These are phyloP conservation scores for Tulasnella sp. DNA, from an alignment of 768 basidiomycete genomes.

Conservation along the genomic window DNA sequence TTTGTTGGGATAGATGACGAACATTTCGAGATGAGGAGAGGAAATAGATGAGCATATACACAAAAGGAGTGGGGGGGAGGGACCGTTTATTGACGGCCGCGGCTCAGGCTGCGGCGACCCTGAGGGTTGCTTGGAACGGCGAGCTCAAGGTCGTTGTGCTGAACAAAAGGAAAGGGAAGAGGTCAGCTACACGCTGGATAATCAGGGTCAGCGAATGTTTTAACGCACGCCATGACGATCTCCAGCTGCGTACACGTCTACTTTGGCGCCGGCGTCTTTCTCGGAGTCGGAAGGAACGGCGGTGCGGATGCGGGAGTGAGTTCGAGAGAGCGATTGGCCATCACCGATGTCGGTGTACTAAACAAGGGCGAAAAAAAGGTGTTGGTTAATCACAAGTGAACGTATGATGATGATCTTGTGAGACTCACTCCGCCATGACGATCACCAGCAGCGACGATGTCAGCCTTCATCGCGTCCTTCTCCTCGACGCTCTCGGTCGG, in stretches of 20 bases:
- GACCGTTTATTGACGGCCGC: background rate
- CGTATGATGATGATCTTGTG: too few relatives aligned
- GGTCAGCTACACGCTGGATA: background rate
- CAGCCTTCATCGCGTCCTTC: conserved; percentile 4
- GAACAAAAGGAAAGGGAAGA: background rate
- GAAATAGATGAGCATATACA: background rate
- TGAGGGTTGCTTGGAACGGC: too few relatives aligned
- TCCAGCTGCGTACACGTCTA: conserved; percentile 9
- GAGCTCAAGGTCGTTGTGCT: background rate
- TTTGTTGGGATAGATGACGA: background rate
- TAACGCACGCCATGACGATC: conserved; percentile 18
- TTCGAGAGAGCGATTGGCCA: background rate
- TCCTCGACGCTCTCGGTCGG: conserved; percentile 16
- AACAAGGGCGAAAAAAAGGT: background rate
- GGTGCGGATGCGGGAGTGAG: background rate
- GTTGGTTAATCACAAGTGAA: background rate
- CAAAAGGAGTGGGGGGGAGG: background rate
- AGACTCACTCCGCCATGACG: conserved; percentile 32
- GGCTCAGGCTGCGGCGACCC: background rate
- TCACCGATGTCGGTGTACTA: conserved; percentile 21
- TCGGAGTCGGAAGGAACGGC: conserved; percentile 5
- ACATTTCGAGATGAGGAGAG: background rate
- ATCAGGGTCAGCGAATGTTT: background rate
- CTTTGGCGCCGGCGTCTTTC: background rate
- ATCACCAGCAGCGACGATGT: conserved; percentile 34